These are phyloP conservation scores for Colletotrichum gigasporum DNA, from an alignment of 2,329 filamentous ascomycete species.

Conservation along the genomic window DNA sequence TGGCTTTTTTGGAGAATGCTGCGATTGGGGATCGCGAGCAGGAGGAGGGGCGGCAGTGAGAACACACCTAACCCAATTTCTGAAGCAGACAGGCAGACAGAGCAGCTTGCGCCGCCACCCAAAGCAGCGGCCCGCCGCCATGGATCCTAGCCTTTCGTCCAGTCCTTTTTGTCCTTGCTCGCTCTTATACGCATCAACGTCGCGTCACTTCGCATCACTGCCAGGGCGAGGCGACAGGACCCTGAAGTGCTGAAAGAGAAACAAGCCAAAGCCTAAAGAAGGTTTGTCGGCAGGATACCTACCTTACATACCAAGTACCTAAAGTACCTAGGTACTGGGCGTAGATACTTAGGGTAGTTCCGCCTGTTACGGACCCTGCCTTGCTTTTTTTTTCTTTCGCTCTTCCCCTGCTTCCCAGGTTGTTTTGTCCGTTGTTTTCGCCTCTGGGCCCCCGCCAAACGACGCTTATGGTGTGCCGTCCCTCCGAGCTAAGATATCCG, in stretches of 20 bases:
- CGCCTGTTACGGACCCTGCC: background rate
- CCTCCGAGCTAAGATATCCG: slow-evolving; percentile 22
- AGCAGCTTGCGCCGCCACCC: no score
- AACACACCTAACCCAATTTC: slow-evolving; percentile 8
- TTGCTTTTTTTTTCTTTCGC: slow-evolving; percentile 9
- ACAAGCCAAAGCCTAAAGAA: slow-evolving; percentile 5
- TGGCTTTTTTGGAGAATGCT: slow-evolving; percentile 6
- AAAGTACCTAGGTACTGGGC: no score
- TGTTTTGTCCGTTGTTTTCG: slow-evolving; percentile 5
- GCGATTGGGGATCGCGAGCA: slow-evolving; percentile 7
- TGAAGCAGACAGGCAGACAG: no score
- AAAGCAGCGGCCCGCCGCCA: no score
- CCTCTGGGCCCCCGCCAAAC: slow-evolving; percentile 1
- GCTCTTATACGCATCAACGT: slow-evolving; percentile 3
- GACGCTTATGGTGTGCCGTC: slow-evolving; percentile 25
- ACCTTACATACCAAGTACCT: no score
- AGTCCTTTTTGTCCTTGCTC: background rate
- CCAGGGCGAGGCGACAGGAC: slow-evolving; percentile 12
- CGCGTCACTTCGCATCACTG: slow-evolving; percentile 15
- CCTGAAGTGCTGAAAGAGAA: slow-evolving; percentile 10
- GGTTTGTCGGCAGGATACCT: no score
- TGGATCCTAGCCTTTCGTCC: background rate
- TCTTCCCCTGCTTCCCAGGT: slow-evolving; percentile 7
- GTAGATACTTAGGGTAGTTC: slow-evolving; percentile 1
- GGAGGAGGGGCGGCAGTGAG: slow-evolving; percentile 10